These are phyloP conservation scores for Diplodia intermedia DNA, from an alignment of 2,329 filamentous ascomycete genomes.

Conservation along the genomic window DNA sequence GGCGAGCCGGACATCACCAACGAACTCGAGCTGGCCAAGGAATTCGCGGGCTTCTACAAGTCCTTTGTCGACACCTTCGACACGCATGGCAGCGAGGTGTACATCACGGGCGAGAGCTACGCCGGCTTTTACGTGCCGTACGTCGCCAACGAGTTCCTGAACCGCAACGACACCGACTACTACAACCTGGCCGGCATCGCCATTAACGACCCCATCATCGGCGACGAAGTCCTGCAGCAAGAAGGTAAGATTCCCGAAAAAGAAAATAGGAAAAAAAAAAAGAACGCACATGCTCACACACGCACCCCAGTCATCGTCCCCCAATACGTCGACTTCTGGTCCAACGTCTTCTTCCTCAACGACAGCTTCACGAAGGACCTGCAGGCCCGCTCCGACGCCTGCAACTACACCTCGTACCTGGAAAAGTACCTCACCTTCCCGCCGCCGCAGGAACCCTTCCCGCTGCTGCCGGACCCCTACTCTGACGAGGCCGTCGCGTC, in stretches of 20 bases:
- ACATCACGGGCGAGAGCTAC: slow-evolving; percentile 63
- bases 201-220: slow-evolving; percentile 58
- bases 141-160: slow-evolving; percentile 45
- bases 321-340: slow-evolving; percentile 50
- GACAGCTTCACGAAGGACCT: slow-evolving; percentile 50
- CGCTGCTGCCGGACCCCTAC: slow-evolving; percentile 39
- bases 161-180: slow-evolving; percentile 60
- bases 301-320: slow-evolving; percentile 39
- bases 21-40: slow-evolving; percentile 54
- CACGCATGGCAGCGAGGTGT: slow-evolving; percentile 61
- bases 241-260: slow-evolving; percentile 31
- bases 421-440: slow-evolving; percentile 54
- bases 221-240: slow-evolving; percentile 50
- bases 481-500: background rate
- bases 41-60: slow-evolving; percentile 61
- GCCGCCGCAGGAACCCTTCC: slow-evolving; percentile 44
- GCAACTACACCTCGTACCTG: slow-evolving; percentile 46
- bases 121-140: slow-evolving; percentile 46
- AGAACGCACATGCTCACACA: no score
- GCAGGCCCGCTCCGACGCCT: slow-evolving; percentile 44
- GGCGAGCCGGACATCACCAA: slow-evolving; percentile 55
- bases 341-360: slow-evolving; percentile 53
- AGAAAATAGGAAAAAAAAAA: no score
- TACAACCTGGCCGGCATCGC: slow-evolving; percentile 60
- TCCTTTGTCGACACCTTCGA: slow-evolving; percentile 64